Base-by-base conservation (phyloP, 2,329 filamentous ascomycete species). In the Aureobasidium lini region DNA sequence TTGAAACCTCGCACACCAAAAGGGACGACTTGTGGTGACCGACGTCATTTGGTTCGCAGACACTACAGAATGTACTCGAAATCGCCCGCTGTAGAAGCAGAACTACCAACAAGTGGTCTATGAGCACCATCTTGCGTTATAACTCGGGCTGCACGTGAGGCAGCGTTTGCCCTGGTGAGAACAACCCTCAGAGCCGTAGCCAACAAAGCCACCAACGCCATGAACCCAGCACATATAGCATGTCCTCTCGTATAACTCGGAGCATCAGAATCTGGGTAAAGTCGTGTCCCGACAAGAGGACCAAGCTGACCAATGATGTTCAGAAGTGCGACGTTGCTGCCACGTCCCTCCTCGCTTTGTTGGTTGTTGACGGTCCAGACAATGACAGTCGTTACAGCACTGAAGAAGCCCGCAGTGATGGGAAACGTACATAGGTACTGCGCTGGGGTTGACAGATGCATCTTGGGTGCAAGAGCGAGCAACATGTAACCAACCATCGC, bases 321-420 rank as follows among this genome's bases (percentile, higher is more conserved):
- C 68, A 96, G 72, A 34, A 96, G 78, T 1, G 88, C 89, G 67
- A 95, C 89, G 1, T 87, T 89, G 1, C 84, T 84, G 0, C 89
- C 89, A 64, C 88, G 87, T 6, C 84, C 82, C 54, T 82, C 83
- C 62, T 86, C 83, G 11, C 79, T 84, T 57, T 81, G 75, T 69
- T 94, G 89, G 71, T 95, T 96, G 69, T 95, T 95, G 68, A 96
- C 83, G 37, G 83, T 89, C 91, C 91, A 96, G 1, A 89, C 87
- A 60, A 96, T 88, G 65, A 92, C 87, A 34, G 95, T 80, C 0
- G 90, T 90, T 60, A 95, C 88, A 18, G 90, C 87, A 61, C 83
- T 85, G 77, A 95, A 93, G 73, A 95, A 94, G 4, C 91, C 91
- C 0, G 84, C 77, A 1, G 86, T 82, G 1, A 91, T 90, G 0